These are phyloP conservation scores for Actinomucor elegans DNA, from an alignment of 371 early-diverging fungal species.

Conservation along the genomic window DNA sequence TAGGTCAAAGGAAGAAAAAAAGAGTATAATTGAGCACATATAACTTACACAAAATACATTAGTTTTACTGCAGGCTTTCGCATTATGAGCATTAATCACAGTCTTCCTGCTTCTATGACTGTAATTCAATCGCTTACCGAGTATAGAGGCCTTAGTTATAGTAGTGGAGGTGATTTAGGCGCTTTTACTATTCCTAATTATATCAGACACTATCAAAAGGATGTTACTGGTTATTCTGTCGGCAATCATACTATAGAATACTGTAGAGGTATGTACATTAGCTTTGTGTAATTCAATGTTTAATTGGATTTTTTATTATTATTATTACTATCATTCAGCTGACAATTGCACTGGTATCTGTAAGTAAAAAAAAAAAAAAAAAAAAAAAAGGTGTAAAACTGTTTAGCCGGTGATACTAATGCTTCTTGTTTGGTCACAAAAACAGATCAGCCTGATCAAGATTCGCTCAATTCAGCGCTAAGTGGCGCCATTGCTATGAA, in stretches of 20 bases:
- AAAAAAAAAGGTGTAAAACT: too few species aligned
- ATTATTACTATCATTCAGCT: not conserved
- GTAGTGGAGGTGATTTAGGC: conserved; percentile 41
- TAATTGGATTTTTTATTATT: too few species aligned
- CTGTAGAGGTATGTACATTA: conserved; percentile 32
- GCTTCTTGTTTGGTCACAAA: not conserved
- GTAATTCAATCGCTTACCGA: conserved; percentile 19
- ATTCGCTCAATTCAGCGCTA: conserved; percentile 40
- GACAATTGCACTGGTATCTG: not conserved
- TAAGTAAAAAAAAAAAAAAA: too few species aligned
- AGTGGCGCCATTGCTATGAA: conserved; percentile 38
- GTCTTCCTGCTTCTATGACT: not conserved
- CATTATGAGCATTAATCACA: conserved; percentile 20
- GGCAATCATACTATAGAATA: conserved; percentile 34
- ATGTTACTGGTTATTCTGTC: conserved; percentile 32
- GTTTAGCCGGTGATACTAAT: not conserved
- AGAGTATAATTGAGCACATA: too few species aligned
- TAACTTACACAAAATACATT: too few species aligned
- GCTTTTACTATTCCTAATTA: conserved; percentile 44
- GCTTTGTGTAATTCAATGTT: too few species aligned
- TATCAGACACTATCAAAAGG: conserved; percentile 36
- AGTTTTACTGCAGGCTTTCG: conserved; percentile 45
- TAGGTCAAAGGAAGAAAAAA: too few species aligned
- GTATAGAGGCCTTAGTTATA: conserved; percentile 46
- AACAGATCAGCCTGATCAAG: conserved; percentile 27